Base-by-base conservation (phyloP, 768 basidiomycete genomes). In the Cystobasidium onofrii region DNA sequence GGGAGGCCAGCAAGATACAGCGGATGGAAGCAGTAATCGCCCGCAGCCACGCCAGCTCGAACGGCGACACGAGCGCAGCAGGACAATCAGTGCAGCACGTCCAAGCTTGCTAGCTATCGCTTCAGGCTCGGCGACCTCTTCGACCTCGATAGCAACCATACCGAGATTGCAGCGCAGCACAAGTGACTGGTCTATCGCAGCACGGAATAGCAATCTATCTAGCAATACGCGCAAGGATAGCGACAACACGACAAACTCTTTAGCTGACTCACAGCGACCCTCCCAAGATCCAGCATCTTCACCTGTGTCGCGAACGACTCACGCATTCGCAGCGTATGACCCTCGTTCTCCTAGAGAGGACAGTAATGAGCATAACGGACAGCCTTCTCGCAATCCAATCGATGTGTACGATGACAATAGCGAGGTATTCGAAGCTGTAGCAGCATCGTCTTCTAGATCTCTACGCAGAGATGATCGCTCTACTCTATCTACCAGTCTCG, bases 101-200 rank as follows among this genome's bases (percentile, higher is more conserved):
- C 57, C 57, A 29, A 60, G 57, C 57, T 60, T 60, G 27, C 23
- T 60, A 29, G 27, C 57, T 29, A 60, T 60, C 57, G 10, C 57
- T 34, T 60, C 57, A 13, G 57, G 17, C 15, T 12, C 29, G 6
- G 25, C 57, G 25, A 60, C 57, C 9, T 60, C 57, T 29, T 60
- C 57, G 2, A 60, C 57, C 9, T 60, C 25, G 17, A 29, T 60
- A 2, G 33, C 57, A 29, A 60, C 57, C 27, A 60, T 60, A 15
- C 15, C 57, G 6, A 27, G 57, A 13, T 7, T 23, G 15, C 57
- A 29, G 33, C 25, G 27, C 29, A 60, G 57, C 33, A 27, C 15
- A 12, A 29, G 23, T 27, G 31, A 60, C 46, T 50, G 12, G 46
- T 50, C 46, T 20, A n/a, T 50, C 18, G 46, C n/a, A n/a, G 20